Base-by-base conservation (phyloP, 768 basidiomycete genomes). In the Cubamyces sp. region DNA sequence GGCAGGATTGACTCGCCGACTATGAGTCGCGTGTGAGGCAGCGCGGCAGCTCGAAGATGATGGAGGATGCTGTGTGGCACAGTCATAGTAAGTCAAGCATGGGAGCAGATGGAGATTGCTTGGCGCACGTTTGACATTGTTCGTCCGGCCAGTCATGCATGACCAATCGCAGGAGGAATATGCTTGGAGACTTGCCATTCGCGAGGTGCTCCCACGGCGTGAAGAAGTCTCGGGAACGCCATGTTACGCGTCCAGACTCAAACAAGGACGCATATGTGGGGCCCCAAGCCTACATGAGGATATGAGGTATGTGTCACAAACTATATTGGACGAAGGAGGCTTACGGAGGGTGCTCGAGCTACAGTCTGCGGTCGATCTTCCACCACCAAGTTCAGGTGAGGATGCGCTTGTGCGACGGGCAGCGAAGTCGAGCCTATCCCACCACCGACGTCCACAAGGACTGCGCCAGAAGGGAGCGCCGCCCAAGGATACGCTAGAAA, bases 171-270 rank as follows among this genome's bases (percentile, higher is more conserved):
- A 64, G 14, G n/a, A 64, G 48, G 47, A 64, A 64, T 14, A 60
- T 58, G 9, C 54, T 12, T 6, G 63, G 57, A 12, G 21, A 11
- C 39, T 47, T 39, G 3, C 34, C 26, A 14, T 49, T 4, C 2
- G 88, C 89, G 5, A 77, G 71, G 8, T 71, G 67, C 12, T 57
- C 58, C 47, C 52, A 54, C 1, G 52, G n/a, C 21, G 14, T n/a
- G 47, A 64, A 58, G 42, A 64, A 50, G 39, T 64, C 63, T 1
- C 40, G 63, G 15, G 46, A 15, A 18, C 34, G 53, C n/a, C 37
- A 50, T 2, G 71, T 65, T 5, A 59, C 43, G 8, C 60, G 43
- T 15, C 60, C 60, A 2, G 60, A 61, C 28, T 54, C 45, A 25
- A 61, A 55, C 7, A 61, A 53, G 8, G 14, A 8, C 26, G 34